Evolutionary conservation across 345 rosid species (phyloP), one percentile per base, ranked within the genome.

Genomic region (Salix arbutifolia): DNA sequence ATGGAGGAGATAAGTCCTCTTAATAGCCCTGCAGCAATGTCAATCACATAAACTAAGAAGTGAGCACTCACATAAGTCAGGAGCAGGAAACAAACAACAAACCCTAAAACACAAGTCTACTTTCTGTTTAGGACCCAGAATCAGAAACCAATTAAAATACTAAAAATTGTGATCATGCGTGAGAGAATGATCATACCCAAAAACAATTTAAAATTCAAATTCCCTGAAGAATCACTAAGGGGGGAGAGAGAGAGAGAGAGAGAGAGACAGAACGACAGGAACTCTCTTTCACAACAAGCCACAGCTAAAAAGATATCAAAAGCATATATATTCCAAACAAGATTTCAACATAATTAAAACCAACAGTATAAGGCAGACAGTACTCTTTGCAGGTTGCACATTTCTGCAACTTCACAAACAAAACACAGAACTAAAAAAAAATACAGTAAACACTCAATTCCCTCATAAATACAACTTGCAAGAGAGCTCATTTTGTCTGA

Each of bases 401-500:
- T n/a, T 70, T 80, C 82, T 80, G 81, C 85, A 75, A 76, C 83
- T 60, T 30, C 76, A 75, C 60, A 82, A 67, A 79, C 77, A 76
- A 66, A 62, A 26, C 28, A 56, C 19, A 53, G 12, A 72, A 19
- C 8, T 3, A 80, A 66, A 46, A 42, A 28, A 71, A 18, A 77
- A 28, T 52, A 66, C 62, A 67, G 64, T 10, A 71, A 72, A 46
- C 69, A 65, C 33, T 69, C 40, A 61, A 77, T 65, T 50, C 62
- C 67, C 46, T 40, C 25, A 79, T 65, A 48, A 44, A 67, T 44
- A 77, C 58, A 46, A 21, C 13, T 71, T 60, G 67, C 78, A 48
- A 74, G 67, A 75, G 75, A 72, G 73, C 81, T 76, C 58, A 72
- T 69, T 83, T 74, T 83, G 84, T 83, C 88, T 64, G 81, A 85